Evolutionary conservation across 192 early-diverging fungal genomes (phyloP), one percentile per base, ranked within the genome.

Genomic region (Linnemannia elongata): DNA sequence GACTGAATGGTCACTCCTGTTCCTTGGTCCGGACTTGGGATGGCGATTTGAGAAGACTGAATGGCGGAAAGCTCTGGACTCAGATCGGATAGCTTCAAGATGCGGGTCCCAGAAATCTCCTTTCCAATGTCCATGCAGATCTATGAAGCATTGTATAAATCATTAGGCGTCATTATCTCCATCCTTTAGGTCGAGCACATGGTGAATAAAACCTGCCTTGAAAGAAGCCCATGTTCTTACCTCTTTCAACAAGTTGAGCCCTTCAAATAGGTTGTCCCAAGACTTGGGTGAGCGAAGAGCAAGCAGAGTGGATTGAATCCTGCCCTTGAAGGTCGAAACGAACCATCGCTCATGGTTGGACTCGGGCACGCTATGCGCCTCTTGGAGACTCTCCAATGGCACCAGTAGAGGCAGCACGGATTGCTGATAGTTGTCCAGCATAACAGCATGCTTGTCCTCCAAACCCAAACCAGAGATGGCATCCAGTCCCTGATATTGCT

Each of bases 261-360:
- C 88, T 70, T 90, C 88, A 82, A 90, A 91, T 24, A 91, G 80
- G 0, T 69, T 85, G 54, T 69, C 79, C 81, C 82, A 92, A 52
- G 83, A 90, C 57, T 45, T 72, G 13, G 84, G 94, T 76, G 69
- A 87, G 47, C 81, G 76, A 73, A 97, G 83, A 27, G 42, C 38
- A 7, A 82, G 72, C 38, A 95, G 82, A 4, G 94, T 93, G n/a
- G 76, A 75, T 1, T 74, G 84, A n/a, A 97, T 95, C 13, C 82
- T 85, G 12, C 87, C 80, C 10, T 90, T 89, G 87, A 89, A 97
- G 0, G 79, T 89, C 3, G 92, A 73, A 22, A 79, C 36, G 79
- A 97, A 96, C 94, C 92, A 93, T 4, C 85, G 75, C 83, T 97
- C 96, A 88, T 97, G 96, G 17, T 87, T 78, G 5, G 85, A 78